phyloP scores from a whole-genome alignment of 192 early-diverging fungal genomes.

The Coemansia sp. region DNA sequence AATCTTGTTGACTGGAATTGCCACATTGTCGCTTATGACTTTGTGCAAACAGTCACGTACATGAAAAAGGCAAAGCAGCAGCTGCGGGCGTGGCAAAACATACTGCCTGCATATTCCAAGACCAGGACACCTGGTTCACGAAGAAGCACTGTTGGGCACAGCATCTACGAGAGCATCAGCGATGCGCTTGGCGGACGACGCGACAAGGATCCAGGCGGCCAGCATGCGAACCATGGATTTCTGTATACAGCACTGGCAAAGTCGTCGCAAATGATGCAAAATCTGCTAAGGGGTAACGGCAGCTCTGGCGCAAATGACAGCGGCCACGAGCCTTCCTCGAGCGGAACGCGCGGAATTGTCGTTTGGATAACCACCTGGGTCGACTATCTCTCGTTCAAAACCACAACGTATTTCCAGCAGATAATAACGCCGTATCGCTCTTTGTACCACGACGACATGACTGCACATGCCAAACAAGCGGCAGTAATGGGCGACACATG shows the following conservation, averaged over 20 bases:
- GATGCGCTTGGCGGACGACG: conserved; percentile 14
- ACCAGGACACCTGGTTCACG: neutral
- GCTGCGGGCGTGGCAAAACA: conserved; percentile 32
- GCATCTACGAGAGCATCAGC: conserved; percentile 25
- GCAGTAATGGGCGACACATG: conserved; percentile 38
- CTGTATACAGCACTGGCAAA: conserved; percentile 44
- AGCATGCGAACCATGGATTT: conserved; percentile 18
- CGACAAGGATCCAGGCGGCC: conserved; percentile 8
- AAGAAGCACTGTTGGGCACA: conserved; percentile 10
- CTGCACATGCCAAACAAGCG: conserved; percentile 14
- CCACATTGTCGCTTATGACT: conserved; percentile 34
- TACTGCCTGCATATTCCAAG: conserved; percentile 11
- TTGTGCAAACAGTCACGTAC: conserved; percentile 36
- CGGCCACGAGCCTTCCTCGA: conserved; percentile 9
- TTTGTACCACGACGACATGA: conserved; percentile 32
- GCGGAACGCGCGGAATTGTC: conserved; percentile 28
- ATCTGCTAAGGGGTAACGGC: conserved; percentile 30
- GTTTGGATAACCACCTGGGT: conserved; percentile 36
- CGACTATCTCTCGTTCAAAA: conserved; percentile 38
- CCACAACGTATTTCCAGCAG: conserved; percentile 50
- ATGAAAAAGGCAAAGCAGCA: conserved; percentile 34
- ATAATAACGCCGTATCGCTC: conserved; percentile 37
- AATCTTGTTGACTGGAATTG: conserved; percentile 43
- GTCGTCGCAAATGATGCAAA: conserved; percentile 49
- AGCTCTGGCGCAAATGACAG: conserved; percentile 7